These are phyloP conservation scores for Colletotrichum endophyticum DNA, from an alignment of 2,329 filamentous ascomycete genomes.

Conservation along the genomic window DNA sequence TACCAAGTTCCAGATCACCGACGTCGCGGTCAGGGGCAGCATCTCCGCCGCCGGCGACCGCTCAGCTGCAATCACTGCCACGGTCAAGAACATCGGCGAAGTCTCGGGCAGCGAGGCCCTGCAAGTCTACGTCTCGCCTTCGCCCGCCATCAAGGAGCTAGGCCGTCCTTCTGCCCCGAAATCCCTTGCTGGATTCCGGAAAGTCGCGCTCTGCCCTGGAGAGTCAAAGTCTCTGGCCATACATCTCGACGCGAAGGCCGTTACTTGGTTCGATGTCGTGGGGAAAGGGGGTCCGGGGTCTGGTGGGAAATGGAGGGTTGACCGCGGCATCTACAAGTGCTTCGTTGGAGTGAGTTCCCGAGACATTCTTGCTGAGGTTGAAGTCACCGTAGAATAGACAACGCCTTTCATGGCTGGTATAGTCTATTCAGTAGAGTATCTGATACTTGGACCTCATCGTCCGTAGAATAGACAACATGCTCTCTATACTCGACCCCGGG, in stretches of 20 bases:
- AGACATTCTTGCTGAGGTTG: not conserved
- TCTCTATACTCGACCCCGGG: conserved; percentile 18
- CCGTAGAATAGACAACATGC: not conserved
- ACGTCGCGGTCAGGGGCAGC: not conserved
- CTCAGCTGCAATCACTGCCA: accelerated
- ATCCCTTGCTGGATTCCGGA: conserved; percentile 18
- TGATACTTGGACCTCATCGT: not conserved
- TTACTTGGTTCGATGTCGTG: conserved; percentile 20
- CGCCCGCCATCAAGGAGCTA: conserved; percentile 31
- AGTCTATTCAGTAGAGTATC: not conserved
- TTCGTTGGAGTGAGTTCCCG: conserved; percentile 19
- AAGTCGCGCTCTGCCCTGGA: conserved; percentile 1
- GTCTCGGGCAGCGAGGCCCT: not conserved
- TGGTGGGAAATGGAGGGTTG: conserved; percentile 19
- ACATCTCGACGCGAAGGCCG: not conserved
- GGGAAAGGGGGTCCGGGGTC: not conserved
- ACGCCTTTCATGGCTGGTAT: too few relatives aligned
- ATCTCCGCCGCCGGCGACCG: not conserved
- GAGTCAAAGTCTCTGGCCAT: not conserved
- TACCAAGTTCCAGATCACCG: conserved; percentile 59
- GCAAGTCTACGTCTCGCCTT: conserved; percentile 42
- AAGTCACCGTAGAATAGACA: not conserved
- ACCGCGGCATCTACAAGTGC: conserved; percentile 13
- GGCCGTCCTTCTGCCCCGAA: not conserved
- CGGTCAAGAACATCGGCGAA: not conserved